These are phyloP conservation scores for Leccinum longicurvipes DNA, from an alignment of 768 basidiomycete genomes.

Conservation along the genomic window DNA sequence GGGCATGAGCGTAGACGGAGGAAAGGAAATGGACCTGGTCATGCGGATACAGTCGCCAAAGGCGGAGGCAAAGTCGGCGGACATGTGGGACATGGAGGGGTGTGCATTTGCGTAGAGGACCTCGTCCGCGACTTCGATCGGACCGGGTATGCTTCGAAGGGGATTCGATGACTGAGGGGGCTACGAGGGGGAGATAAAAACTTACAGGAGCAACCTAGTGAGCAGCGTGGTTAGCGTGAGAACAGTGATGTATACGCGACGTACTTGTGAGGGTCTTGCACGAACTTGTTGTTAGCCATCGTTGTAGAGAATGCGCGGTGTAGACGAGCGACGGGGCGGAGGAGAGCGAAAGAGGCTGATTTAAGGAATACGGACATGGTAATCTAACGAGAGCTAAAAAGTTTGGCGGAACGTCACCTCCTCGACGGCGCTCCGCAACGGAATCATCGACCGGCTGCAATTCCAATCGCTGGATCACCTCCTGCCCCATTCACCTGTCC, in stretches of 20 bases:
- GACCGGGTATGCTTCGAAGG: conserved; percentile 53
- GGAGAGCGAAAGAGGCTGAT: neutral
- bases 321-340: neutral
- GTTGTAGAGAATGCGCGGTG: neutral
- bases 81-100: conserved; percentile 85
- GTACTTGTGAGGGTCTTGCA: conserved; percentile 48
- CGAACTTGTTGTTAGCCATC: conserved; percentile 24
- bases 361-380: conserved; percentile 1
- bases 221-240: conserved; percentile 22
- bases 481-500: conserved; percentile 38
- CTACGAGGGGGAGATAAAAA: neutral
- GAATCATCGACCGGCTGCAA: conserved; percentile 35
- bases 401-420: neutral
- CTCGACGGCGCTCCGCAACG: conserved; percentile 13
- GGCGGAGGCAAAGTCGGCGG: conserved; percentile 81
- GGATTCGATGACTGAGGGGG: conserved; percentile 1
- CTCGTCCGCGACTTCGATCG: conserved; percentile 62
- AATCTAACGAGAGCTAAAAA: neutral
- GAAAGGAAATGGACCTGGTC: conserved; percentile 49
- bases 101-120: conserved; percentile 93
- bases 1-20: neutral
- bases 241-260: conserved; percentile 23
- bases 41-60: conserved; percentile 89
- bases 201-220: conserved; percentile 50
- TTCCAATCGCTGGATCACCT: conserved; percentile 29